Percentiles rank a stretch among this genome's conserved stretches.
These are phyloP conservation scores for Alternaria infectoria DNA, from an alignment of 2,329 filamentous ascomycete genomes.

Conservation along the genomic window DNA sequence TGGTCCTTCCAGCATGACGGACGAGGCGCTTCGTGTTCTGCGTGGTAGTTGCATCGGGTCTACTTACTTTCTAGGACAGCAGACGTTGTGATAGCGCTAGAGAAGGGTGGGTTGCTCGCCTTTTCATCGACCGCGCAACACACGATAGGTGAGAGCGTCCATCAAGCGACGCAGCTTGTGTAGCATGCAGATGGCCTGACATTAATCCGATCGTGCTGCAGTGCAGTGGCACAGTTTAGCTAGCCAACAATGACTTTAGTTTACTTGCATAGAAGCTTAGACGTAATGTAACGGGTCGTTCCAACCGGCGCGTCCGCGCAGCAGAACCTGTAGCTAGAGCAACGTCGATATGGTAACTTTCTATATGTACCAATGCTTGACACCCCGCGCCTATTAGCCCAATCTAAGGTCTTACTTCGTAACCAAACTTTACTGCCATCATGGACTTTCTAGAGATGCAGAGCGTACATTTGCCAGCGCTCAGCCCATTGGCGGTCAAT, in stretches of 20 bases:
- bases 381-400: not conserved
- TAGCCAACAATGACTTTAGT: constrained; percentile 7
- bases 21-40: not conserved
- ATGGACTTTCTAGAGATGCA: constrained; percentile 11
- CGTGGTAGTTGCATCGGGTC: constrained; percentile 2
- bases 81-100: not conserved
- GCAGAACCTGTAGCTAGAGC: not conserved
- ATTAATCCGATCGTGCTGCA: constrained; percentile 8
- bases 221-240: constrained; percentile 9
- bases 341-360: not conserved
- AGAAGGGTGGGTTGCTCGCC: not conserved
- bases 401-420: not conserved
- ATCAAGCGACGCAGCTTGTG: not conserved
- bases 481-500: constrained; percentile 12
- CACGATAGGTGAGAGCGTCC: not conserved
- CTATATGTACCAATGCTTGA: constrained; percentile 10
- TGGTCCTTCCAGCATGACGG: not conserved
- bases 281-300: not conserved
- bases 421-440: not conserved
- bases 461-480: not conserved
- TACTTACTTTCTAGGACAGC: constrained; percentile 4
- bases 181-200: constrained; percentile 8
- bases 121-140: not conserved
- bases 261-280: not conserved
- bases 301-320: constrained; percentile 1